Percentiles rank a stretch among this genome's conserved stretches.
Conservation (phyloP, 2,329 filamentous ascomycete species). For the Aspergillus sp. region DNA sequence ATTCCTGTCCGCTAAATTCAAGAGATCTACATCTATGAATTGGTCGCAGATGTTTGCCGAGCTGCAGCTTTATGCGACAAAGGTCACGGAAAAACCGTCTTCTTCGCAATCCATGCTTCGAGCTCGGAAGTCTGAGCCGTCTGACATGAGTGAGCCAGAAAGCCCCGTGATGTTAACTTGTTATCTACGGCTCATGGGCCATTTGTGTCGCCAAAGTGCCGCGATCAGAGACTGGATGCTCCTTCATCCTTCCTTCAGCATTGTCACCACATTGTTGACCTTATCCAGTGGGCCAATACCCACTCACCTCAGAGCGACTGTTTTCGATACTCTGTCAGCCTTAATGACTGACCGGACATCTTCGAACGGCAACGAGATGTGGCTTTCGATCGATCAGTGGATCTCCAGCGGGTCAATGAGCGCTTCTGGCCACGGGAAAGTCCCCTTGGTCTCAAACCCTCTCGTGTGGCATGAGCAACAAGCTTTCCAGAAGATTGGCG, state of each 20-base stretch:
- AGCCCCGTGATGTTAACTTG: conserved; percentile 96
- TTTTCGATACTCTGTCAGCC: conserved; percentile 74
- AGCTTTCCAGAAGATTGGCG: conserved; percentile 71
- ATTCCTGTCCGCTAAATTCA: conserved; percentile 72
- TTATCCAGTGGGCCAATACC: conserved; percentile 76
- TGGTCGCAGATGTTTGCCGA: conserved; percentile 94
- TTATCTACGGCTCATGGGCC: conserved; percentile 83
- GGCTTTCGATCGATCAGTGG: conserved; percentile 78
- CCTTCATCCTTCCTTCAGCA: conserved; percentile 63
- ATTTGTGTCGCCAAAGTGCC: conserved; percentile 73
- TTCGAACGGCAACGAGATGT: conserved; percentile 70
- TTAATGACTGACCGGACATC: conserved; percentile 73
- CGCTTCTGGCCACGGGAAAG: conserved; percentile 47
- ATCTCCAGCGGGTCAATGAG: conserved; percentile 56
- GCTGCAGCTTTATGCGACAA: conserved; percentile 77
- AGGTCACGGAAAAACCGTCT: conserved; percentile 65
- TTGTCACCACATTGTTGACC: conserved; percentile 73
- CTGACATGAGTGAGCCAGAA: conserved; percentile 83
- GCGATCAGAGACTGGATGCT: conserved; percentile 73
- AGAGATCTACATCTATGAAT: conserved; percentile 79
- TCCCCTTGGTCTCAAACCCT: conserved; percentile 42
- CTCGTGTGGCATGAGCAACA: conserved; percentile 52
- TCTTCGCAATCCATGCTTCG: conserved; percentile 58
- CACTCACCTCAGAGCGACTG: conserved; percentile 74
- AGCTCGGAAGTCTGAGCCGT: conserved; percentile 60